Conservation (phyloP, 108 stramenopile genomes). For the Aureococcus anophagefferens region DNA sequence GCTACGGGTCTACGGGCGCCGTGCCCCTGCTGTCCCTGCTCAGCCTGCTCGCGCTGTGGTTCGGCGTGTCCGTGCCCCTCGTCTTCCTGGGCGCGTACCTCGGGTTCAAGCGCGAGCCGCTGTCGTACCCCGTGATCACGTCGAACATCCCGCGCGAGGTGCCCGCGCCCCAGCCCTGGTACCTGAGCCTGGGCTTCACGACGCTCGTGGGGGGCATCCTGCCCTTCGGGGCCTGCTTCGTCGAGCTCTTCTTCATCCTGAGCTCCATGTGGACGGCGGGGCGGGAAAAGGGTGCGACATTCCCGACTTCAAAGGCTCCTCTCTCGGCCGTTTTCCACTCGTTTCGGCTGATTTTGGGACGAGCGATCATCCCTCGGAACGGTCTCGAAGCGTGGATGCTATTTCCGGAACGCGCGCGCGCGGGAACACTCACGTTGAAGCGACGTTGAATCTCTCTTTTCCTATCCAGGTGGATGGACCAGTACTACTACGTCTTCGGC, state of each 20-base stretch:
- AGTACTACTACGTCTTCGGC: slow-evolving; percentile 97
- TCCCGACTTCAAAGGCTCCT: no score
- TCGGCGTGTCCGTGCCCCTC: slow-evolving; percentile 88
- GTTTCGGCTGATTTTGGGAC: no score
- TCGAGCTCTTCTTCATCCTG: slow-evolving; percentile 96
- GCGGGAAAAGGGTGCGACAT: no score
- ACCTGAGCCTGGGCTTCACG: slow-evolving; percentile 70
- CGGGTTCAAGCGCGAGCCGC: slow-evolving; percentile 85
- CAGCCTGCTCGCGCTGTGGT: slow-evolving; percentile 94
- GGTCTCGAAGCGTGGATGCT: no score
- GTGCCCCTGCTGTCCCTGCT: slow-evolving; percentile 84
- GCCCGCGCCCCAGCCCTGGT: slow-evolving; percentile 73
- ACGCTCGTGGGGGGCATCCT: slow-evolving; percentile 85
- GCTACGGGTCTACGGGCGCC: slow-evolving; percentile 76
- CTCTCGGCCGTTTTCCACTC: no score
- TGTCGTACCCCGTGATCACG: slow-evolving; percentile 73
- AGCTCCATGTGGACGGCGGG: slow-evolving; percentile 85
- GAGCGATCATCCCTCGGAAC: no score
- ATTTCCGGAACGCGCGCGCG: no score
- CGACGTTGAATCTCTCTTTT: no score
- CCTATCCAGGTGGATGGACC: slow-evolving; percentile 77
- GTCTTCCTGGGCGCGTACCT: slow-evolving; percentile 97
- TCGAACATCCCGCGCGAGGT: slow-evolving; percentile 83
- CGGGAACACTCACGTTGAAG: no score
- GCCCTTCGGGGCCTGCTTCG: slow-evolving; percentile 92